Base-by-base conservation (phyloP, 805 yeast species). In the Cyberlindnera euphorbiae region DNA sequence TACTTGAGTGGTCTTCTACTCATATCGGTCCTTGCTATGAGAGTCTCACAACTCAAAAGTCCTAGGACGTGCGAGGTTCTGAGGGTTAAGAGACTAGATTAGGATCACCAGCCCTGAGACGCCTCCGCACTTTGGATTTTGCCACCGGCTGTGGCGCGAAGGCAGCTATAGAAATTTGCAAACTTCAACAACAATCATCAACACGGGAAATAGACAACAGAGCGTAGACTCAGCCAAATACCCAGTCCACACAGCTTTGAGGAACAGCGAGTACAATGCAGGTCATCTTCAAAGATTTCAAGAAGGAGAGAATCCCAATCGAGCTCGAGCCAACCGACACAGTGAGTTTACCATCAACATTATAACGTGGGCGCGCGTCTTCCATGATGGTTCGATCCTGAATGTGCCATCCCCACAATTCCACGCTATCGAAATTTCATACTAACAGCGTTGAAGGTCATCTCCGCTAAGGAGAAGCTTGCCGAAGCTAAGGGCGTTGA, bases 221-320 rank as follows among this genome's bases (percentile, higher is more conserved):
- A 19, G 22, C 9, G 9, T 19, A 9, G 22, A n/a, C n/a, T n/a
- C n/a, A n/a, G n/a, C n/a, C n/a, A 28, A 25, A 28, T n/a, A 14
- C 32, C 28, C n/a, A n/a, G n/a, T n/a, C n/a, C n/a, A n/a, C n/a
- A n/a, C n/a, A n/a, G n/a, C n/a, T n/a, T n/a, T n/a, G n/a, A n/a
- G n/a, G n/a, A n/a, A n/a, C n/a, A n/a, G n/a, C n/a, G n/a, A n/a
- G 11, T 31, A 41, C 37, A 44, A 88, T 87, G 96, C 80, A 82
- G 63, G 66, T 88, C 47, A 71, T 80, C 34, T 79, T 93, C 60
- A 88, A 89, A 60, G 96, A 93, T 63, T 84, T 93, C 66, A 89
- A 93, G 66, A 93, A 90, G 66, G 88, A 86, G 58, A 83, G 79
- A 58, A 76, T 89, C 59, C 74, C 87, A 19, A 55, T 93, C 41